A percentile compares a stretch with the other conserved stretches of the same genome.
Conservation (phyloP, 169 alveolate species). For the Eimeria acervulina region DNA sequence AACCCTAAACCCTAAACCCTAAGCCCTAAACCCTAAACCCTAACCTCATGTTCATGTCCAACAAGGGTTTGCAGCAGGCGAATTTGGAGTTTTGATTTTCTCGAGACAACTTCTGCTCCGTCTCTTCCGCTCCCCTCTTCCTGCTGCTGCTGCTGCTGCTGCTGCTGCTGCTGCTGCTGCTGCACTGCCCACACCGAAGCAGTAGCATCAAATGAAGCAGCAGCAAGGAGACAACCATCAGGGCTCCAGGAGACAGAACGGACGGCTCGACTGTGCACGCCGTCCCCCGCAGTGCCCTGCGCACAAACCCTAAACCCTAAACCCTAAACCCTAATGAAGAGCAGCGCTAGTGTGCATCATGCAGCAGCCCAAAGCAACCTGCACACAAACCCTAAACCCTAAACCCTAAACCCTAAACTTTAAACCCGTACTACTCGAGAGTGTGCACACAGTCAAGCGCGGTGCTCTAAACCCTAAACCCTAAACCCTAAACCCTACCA, state of each 20-base stretch:
- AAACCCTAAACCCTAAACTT: background rate
- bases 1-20: too few relatives aligned
- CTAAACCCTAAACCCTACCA: background rate
- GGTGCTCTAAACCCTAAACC: background rate
- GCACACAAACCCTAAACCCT: background rate
- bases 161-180: slow-evolving; percentile 33
- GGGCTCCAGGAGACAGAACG: slow-evolving; percentile 92
- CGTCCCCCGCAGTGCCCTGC: slow-evolving; percentile 75
- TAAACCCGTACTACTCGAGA: background rate
- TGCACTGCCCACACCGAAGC: slow-evolving; percentile 90
- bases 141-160: slow-evolving; percentile 19
- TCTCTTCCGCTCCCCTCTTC: background rate
- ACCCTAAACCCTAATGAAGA: too few relatives aligned
- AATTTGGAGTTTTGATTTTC: background rate
- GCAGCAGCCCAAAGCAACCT: background rate
- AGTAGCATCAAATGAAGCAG: slow-evolving; percentile 93
- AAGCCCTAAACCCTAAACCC: too few relatives aligned
- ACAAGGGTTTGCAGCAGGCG: background rate
- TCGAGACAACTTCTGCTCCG: background rate
- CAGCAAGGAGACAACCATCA: slow-evolving; percentile 91
- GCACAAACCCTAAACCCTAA: too few relatives aligned
- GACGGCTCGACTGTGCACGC: slow-evolving; percentile 91
- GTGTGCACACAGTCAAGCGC: background rate
- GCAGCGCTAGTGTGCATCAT: too few relatives aligned
- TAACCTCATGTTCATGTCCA: background rate